Conservation (phyloP, 495 filamentous ascomycete species). For the Parmelia sp. region DNA sequence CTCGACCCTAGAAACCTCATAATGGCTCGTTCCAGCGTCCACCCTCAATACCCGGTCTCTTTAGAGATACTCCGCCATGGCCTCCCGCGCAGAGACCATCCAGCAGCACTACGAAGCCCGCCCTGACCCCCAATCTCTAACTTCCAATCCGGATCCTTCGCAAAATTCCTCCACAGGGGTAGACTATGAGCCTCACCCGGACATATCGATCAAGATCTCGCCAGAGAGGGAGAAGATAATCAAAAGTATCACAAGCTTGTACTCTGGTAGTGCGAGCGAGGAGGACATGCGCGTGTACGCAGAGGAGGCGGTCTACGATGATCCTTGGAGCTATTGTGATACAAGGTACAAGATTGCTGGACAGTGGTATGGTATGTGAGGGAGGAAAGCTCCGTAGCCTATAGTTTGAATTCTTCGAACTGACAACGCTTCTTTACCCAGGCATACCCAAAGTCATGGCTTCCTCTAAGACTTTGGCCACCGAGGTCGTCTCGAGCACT, state of each 20-base stretch:
- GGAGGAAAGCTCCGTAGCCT: background rate
- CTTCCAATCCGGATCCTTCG: constrained; percentile 27
- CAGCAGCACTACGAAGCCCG: constrained; percentile 31
- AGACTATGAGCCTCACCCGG: constrained; percentile 42
- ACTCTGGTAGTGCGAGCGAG: constrained; percentile 42
- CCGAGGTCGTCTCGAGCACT: constrained; percentile 35
- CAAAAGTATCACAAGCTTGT: constrained; percentile 37
- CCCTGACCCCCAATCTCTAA: constrained; percentile 33
- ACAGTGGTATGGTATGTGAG: constrained; percentile 41
- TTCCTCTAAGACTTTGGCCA: constrained; percentile 35
- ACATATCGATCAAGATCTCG: constrained; percentile 33
- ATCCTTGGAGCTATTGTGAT: constrained; percentile 46
- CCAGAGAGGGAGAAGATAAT: constrained; percentile 35
- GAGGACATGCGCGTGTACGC: constrained; percentile 46
- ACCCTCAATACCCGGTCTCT: background rate
- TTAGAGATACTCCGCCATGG: constrained; percentile 16
- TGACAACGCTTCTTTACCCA: constrained; percentile 11
- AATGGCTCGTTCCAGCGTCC: background rate
- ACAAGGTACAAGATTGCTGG: constrained; percentile 45
- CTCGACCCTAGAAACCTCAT: background rate
- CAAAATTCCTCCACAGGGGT: constrained; percentile 34
- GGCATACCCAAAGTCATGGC: constrained; percentile 40
- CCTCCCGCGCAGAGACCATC: constrained; percentile 25
- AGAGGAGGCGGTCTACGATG: constrained; percentile 42
- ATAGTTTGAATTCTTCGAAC: background rate